Percentiles rank a stretch among this genome's conserved stretches.
Evolutionary conservation across 306 rosid species (phyloP).

Genomic region (Malus sylvestris): DNA sequence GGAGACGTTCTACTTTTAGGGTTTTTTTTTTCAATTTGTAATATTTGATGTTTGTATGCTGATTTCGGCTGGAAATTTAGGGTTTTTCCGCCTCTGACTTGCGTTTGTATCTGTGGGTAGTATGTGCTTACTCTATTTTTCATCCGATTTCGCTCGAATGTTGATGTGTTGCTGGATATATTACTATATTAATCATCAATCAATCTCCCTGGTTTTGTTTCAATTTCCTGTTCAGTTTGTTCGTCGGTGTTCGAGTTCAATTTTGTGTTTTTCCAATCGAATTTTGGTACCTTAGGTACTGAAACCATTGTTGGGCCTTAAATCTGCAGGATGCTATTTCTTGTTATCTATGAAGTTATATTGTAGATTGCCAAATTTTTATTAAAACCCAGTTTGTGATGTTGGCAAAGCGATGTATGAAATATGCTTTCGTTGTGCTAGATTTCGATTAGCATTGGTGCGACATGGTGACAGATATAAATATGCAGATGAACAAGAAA

Average conservation of each 20-base stretch:
- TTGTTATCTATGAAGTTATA: not conserved
- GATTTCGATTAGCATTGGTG: not conserved
- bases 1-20: not conserved
- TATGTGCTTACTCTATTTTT: not conserved
- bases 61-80: not conserved
- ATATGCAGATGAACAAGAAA: not conserved
- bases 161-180: not conserved
- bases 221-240: not conserved
- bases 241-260: not conserved
- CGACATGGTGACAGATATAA: not conserved
- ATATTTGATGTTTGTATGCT: not conserved
- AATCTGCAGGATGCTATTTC: not conserved
- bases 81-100: not conserved
- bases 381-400: not conserved
- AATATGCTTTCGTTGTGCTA: not conserved
- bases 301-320: not conserved
- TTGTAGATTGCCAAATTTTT: not conserved
- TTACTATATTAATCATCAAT: not conserved
- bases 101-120: not conserved
- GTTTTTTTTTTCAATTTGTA: not conserved
- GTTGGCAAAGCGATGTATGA: not conserved
- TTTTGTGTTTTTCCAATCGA: not conserved
- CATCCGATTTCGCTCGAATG: not conserved
- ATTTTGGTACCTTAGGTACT: not conserved
- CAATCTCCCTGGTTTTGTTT: not conserved